Base-by-base conservation (phyloP, 2,329 filamentous ascomycete genomes). In the Aurifilum marmelostoma region DNA sequence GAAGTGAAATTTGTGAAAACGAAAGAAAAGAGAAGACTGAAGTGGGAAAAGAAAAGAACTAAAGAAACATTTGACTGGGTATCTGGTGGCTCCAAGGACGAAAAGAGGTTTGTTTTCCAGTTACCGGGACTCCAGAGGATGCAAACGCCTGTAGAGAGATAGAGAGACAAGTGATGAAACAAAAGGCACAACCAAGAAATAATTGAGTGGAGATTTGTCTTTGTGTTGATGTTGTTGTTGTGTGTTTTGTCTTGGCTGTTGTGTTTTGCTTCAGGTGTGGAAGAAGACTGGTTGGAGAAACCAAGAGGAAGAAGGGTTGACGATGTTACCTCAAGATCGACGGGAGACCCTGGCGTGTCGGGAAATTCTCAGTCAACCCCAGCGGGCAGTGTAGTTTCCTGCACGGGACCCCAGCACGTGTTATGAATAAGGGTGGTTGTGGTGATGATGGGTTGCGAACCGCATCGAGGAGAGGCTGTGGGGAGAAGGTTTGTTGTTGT, bases 161-260 rank as follows among this genome's bases (percentile, higher is more conserved):
- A 67, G 24, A 67, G 47, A 67, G 67, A 72, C 71, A 71, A 73
- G 65, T 71, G 74, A 74, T 72, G 24, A 63, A 73, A 73, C 71
- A 72, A 72, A 72, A 76, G 72, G 24, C 16, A 62, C 59, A 43
- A 21, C 24, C 41, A 63, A 27, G 18, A 63, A 8, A 63, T 27
- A 74, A 73, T 71, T 77, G 76, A 76, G 77, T 78, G 76, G 77
- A 76, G 76, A 77, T 74, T 73, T 69, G 61, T 71, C 69, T 47
- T 63, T 41, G 34, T 34, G 34, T 34, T 39, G n/a, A n/a, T 63
- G 7, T n/a, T 60, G 43, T 43, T 47, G 63, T 21, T 50, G 41
- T 34, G 56, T 65, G 68, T 32, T 52, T 50, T 12, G 29, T 32
- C 24, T 34, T 62, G 21, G 59, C 32, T 43, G 59, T 39, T 62